Evolutionary conservation across 176 grass and related monocot genomes (phyloP).

Genomic region (Guadua angustifolia): DNA sequence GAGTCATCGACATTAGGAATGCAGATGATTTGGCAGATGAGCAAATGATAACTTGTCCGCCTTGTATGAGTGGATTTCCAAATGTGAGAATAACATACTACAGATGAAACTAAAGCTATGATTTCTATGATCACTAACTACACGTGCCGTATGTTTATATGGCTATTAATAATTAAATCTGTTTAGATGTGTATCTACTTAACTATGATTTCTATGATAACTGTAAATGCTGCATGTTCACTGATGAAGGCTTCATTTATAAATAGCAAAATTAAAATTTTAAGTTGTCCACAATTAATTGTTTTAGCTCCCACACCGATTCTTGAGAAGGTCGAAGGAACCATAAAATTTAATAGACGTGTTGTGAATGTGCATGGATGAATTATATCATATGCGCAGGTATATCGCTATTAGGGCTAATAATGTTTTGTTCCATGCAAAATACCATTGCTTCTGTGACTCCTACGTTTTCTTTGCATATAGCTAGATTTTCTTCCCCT

Average conservation of each 20-base stretch:
- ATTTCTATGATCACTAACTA: slow-evolving; percentile 8
- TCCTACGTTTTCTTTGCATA: background rate
- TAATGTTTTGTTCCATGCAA: background rate
- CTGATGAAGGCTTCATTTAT: background rate
- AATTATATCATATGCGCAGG: background rate
- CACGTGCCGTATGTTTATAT: background rate
- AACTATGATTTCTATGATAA: slow-evolving; percentile 11
- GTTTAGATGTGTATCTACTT: background rate
- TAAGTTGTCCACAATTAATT: background rate
- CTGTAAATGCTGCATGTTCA: background rate
- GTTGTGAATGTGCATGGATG: slow-evolving; percentile 1
- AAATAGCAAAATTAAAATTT: background rate
- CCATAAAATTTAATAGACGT: slow-evolving; percentile 1
- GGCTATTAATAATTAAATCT: slow-evolving; percentile 11
- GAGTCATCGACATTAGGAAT: background rate
- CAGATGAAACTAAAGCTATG: slow-evolving; percentile 19
- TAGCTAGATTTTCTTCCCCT: too few relatives aligned
- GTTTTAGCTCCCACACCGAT: background rate
- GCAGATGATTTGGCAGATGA: background rate
- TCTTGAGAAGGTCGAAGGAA: slow-evolving; percentile 5
- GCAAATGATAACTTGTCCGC: slow-evolving; percentile 8
- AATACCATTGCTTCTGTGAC: slow-evolving; percentile 2
- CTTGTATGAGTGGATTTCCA: background rate
- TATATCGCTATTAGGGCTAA: background rate
- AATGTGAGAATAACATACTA: background rate